These are phyloP conservation scores for Phytophthora rubi DNA, from an alignment of 352 stramenopile genomes.

Conservation along the genomic window DNA sequence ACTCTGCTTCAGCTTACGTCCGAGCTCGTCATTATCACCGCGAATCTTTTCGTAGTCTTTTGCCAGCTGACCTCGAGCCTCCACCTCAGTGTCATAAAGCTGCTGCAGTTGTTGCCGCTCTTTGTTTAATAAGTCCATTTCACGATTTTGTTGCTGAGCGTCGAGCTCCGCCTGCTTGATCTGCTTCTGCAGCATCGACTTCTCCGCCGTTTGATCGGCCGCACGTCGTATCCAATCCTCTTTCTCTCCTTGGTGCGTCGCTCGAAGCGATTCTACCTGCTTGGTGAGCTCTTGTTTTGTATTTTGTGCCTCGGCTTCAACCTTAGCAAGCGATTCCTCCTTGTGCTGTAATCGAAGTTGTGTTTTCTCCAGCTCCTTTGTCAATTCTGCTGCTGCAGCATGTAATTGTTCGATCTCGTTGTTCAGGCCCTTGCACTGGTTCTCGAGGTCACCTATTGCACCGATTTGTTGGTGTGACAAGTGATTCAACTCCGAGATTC, in stretches of 20 bases:
- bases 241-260: constrained; percentile 48
- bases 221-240: constrained; percentile 72
- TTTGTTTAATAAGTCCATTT: constrained; percentile 55
- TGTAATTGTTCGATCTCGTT: constrained; percentile 45
- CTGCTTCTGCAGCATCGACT: constrained; percentile 55
- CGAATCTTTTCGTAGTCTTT: constrained; percentile 37
- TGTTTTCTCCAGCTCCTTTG: constrained; percentile 64
- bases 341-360: constrained; percentile 59
- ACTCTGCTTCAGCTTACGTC: constrained; percentile 30
- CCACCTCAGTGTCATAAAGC: constrained; percentile 42
- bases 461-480: constrained; percentile 46
- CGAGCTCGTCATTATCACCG: constrained; percentile 32
- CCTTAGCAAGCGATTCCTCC: constrained; percentile 39
- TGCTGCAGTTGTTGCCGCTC: constrained; percentile 49
- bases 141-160: constrained; percentile 33
- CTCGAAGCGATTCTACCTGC: constrained; percentile 46
- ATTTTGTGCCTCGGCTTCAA: constrained; percentile 37
- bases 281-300: constrained; percentile 46
- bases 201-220: constrained; percentile 68
- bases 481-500: constrained; percentile 49
- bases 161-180: constrained; percentile 49
- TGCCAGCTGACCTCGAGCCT: constrained; percentile 28
- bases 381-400: constrained; percentile 31
- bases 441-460: constrained; percentile 42
- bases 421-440: constrained; percentile 34